Conservation (phyloP, 139 green algal genomes). For the Closterium sp. region DNA sequence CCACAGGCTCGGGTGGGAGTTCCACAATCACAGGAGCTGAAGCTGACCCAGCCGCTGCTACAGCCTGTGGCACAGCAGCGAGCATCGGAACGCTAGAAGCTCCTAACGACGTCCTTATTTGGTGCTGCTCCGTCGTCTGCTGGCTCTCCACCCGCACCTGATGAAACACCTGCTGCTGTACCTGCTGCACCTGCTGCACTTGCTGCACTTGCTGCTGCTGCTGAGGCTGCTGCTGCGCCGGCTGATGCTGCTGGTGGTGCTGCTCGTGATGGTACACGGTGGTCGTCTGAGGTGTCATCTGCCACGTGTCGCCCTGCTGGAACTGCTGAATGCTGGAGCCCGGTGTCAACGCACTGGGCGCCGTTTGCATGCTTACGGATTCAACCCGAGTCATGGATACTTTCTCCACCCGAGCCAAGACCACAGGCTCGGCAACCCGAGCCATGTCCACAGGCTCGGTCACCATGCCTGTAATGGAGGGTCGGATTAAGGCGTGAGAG, state of each 20-base stretch:
- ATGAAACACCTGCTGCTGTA: not conserved
- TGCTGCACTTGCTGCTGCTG: not conserved
- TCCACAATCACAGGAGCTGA: not conserved
- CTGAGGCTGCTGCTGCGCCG: not conserved
- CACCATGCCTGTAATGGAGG: not conserved
- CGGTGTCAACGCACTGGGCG: not conserved
- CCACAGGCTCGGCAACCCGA: not conserved
- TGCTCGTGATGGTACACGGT: not conserved
- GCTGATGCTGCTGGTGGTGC: slow-evolving; percentile 1
- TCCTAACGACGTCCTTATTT: not conserved
- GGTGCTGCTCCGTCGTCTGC: not conserved
- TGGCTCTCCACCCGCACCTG: not conserved
- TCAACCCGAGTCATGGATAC: slow-evolving; percentile 5
- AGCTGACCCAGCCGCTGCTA: not conserved
- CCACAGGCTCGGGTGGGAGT: not conserved
- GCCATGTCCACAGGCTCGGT: not conserved
- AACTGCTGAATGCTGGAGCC: not conserved
- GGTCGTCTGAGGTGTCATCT: not conserved
- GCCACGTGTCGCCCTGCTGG: not conserved
- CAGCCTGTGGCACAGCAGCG: not conserved
- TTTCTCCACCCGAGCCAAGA: slow-evolving; percentile 3
- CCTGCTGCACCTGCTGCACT: not conserved
- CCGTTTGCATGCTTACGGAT: not conserved
- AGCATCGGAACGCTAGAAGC: not conserved
- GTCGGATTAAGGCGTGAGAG: not conserved